Base-by-base conservation (phyloP, 1,284 basidiomycete genomes). In the Ustilago cynodontis region DNA sequence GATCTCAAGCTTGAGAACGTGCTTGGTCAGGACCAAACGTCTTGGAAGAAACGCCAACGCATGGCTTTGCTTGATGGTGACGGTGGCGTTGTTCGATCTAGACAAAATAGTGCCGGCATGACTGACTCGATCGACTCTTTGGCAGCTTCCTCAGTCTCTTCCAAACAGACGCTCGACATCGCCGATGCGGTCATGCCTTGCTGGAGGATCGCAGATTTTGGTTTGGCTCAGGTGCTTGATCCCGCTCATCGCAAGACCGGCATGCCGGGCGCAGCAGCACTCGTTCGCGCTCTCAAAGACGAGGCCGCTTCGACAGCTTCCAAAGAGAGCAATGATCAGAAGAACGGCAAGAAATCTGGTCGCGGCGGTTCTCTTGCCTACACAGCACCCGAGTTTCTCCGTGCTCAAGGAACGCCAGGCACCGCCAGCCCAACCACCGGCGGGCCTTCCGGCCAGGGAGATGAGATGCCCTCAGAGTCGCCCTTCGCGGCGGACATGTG, bases 1-100 rank as follows among this genome's bases (percentile, higher is more conserved):
- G 82, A 99, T 87, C 89, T 99, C 86, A 99, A 99, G 88, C 90
- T 98, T 64, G 96, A 98, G 88, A 99, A 99, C 87, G 91, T 98
- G 53, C 90, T 99, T 2, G 80, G 79, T 24, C 78, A 82, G 57
- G 63, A 60, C 13, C 62, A 61, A 59, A 62, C 65, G 5, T 76
- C 73, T 1, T 76, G 73, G 73, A 71, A 71, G 58, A 71, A 76
- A 51, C 73, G 73, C 16, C 73, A 76, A 39, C 64, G 65, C 20
- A 59, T 51, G 45, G 59, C 57, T 2, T 41, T 54, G 37, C 10
- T 24, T 11, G 55, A 60, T n/a, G 56, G 26, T 10, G 47, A 33
- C 7, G 57, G 43, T 2, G 26, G 43, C 2, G 31, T 16, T 18
- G 43, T 28, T 11, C 64, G 45, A 41, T 63, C 70, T 2, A 59